A percentile compares a stretch with the other conserved stretches of the same genome.
These are phyloP conservation scores for Lindgomyces ingoldianus DNA, from an alignment of 495 filamentous ascomycete genomes.

Conservation along the genomic window DNA sequence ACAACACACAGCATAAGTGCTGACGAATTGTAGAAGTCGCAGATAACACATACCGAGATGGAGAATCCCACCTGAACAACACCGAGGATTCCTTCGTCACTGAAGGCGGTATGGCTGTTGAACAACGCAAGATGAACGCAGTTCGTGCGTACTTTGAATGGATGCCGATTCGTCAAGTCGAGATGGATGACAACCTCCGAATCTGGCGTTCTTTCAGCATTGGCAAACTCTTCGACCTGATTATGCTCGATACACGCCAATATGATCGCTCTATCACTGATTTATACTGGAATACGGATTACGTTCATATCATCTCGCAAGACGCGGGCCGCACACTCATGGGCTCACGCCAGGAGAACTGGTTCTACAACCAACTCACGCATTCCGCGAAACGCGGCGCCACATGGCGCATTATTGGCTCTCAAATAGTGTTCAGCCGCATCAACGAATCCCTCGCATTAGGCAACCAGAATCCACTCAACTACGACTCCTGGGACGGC, in stretches of 20 bases:
- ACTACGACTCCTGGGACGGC: conserved; percentile 66
- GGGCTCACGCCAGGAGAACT: conserved; percentile 65
- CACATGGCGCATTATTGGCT: conserved; percentile 65
- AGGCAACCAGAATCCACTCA: conserved; percentile 53
- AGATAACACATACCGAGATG: conserved; percentile 64
- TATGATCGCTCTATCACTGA: conserved; percentile 62
- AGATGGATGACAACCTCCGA: conserved; percentile 69
- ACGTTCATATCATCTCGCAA: conserved; percentile 56
- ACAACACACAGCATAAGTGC: too few species aligned
- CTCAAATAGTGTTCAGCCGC: conserved; percentile 64
- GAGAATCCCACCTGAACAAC: conserved; percentile 57
- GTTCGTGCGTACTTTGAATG: conserved; percentile 73
- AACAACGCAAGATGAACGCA: conserved; percentile 69
- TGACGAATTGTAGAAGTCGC: too few species aligned
- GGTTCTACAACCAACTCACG: conserved; percentile 64
- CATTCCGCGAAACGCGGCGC: conserved; percentile 57
- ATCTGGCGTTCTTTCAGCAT: conserved; percentile 69
- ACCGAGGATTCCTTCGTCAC: conserved; percentile 62
- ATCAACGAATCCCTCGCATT: conserved; percentile 52
- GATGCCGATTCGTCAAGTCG: conserved; percentile 52
- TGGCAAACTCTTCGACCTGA: conserved; percentile 64
- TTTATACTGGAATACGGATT: conserved; percentile 57
- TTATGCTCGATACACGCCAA: conserved; percentile 69
- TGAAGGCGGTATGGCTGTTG: conserved; percentile 61
- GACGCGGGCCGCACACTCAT: conserved; percentile 62